Evolutionary conservation across 768 basidiomycete genomes (phyloP).

Genomic region (Hysterangium stoloniferum): DNA sequence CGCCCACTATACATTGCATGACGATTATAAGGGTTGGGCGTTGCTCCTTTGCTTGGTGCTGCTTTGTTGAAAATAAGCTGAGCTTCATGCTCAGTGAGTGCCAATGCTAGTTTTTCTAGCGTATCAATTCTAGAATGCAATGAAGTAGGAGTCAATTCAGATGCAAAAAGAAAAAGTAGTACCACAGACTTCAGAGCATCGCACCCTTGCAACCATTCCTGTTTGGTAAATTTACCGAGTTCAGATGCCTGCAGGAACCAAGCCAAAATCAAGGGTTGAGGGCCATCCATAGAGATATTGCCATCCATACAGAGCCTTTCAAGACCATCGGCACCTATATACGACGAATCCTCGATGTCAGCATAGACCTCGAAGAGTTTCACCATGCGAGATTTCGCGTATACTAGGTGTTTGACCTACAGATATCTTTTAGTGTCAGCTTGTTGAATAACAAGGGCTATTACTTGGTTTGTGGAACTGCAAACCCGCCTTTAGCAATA

Average conservation of each 20-base stretch:
- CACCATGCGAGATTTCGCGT: constrained; percentile 42
- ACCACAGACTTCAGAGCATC: constrained; percentile 35
- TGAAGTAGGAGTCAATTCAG: neutral
- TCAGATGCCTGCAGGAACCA: constrained; percentile 69
- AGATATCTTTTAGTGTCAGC: too few relatives aligned
- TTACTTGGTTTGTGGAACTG: too few relatives aligned
- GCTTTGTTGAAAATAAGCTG: constrained; percentile 46
- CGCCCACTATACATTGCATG: constrained; percentile 38
- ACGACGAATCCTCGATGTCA: constrained; percentile 35
- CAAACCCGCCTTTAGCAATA: too few relatives aligned
- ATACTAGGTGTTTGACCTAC: too few relatives aligned
- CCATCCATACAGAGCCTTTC: constrained; percentile 63
- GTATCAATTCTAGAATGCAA: constrained; percentile 38
- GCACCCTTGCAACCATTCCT: constrained; percentile 64
- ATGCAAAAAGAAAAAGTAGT: neutral
- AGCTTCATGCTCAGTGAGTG: constrained; percentile 53
- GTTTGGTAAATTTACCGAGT: constrained; percentile 62
- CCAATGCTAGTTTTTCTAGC: constrained; percentile 38
- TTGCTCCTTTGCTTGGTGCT: constrained; percentile 29
- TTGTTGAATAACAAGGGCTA: too few relatives aligned
- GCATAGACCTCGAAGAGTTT: constrained; percentile 57
- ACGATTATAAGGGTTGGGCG: constrained; percentile 47
- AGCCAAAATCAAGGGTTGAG: constrained; percentile 61
- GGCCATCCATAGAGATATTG: constrained; percentile 65
- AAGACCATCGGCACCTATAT: constrained; percentile 69